Evolutionary conservation across 1,284 basidiomycete genomes (phyloP), one percentile per base, ranked within the genome.

Genomic region (Naganishia cerealis): DNA sequence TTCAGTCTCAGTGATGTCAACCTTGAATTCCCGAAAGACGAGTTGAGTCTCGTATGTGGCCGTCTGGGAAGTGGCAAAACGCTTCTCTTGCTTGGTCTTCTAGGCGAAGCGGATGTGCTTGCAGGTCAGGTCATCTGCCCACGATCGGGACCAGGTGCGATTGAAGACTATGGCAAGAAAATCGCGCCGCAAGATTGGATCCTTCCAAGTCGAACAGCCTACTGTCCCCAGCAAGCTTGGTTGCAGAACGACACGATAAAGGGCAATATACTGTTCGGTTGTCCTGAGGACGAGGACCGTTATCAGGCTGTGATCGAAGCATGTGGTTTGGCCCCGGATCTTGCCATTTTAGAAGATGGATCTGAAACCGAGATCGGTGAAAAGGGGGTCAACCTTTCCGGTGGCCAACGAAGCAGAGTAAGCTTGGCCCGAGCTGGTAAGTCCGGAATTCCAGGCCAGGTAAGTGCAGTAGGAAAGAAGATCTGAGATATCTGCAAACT

Each of bases 41-140:
- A 90, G 77, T 81, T 95, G 39, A 88, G 88, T 0, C 83, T 95
- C 12, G 85, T 95, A 40, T 94, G 91, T 74, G 92, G 92, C 2
- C 76, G 80, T 43, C 76, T 84, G 0, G 82, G 81, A 9, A 72
- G 88, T 46, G 91, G 90, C 59, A 95, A 94, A 81, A 90, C 92
- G 0, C 80, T 94, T 6, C 79, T 95, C 21, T 81, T 94, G 24
- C 57, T 76, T 85, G 91, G 90, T 8, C 84, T 95, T n/a, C 84
- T 96, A 5, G 93, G 94, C 21, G 93, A 97, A 81, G 90, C 90
- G 2, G 92, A 96, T 79, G 72, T 94, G 21, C 81, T 95, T 9
- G 83, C 89, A 18, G 93, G 80, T 2, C 73, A 78, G 48, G 79
- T 93, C 39, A 57, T 88, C 12, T 91, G 90, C 74, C 93, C 93